Percentiles rank a stretch among this genome's conserved stretches.
phyloP scores from a whole-genome alignment of 2,329 filamentous ascomycete genomes.

The Pseudogymnoascus verrucosus region DNA sequence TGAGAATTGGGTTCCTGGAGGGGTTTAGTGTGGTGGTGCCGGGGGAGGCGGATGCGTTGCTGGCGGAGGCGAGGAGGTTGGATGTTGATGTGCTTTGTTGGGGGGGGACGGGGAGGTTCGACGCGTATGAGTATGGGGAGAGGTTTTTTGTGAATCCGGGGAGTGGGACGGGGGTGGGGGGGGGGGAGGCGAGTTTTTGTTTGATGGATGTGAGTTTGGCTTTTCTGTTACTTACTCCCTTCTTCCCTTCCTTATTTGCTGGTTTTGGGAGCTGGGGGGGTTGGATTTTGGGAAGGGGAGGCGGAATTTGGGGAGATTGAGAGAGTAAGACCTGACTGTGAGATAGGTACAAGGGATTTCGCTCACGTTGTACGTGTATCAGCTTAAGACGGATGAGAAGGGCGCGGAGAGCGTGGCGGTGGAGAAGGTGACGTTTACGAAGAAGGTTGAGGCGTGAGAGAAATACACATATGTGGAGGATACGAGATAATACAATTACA shows the following conservation, averaged over 20 bases:
- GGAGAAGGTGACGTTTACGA: constrained; percentile 80
- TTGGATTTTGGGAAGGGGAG: too few relatives aligned
- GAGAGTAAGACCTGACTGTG: neutral
- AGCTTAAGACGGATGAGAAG: constrained; percentile 67
- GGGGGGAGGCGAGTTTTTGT: constrained; percentile 79
- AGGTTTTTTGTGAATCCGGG: constrained; percentile 67
- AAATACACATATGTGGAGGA: neutral
- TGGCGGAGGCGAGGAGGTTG: constrained; percentile 60
- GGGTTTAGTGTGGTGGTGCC: constrained; percentile 58
- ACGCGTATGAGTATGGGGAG: constrained; percentile 66
- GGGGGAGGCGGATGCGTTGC: constrained; percentile 56
- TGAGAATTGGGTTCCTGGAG: constrained; percentile 60
- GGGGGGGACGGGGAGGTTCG: constrained; percentile 60
- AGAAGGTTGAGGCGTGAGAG: constrained; percentile 40
- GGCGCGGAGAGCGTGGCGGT: constrained; percentile 73
- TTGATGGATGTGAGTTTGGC: constrained; percentile 80
- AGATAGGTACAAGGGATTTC: constrained; percentile 87
- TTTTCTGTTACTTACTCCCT: too few relatives aligned
- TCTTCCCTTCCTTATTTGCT: too few relatives aligned
- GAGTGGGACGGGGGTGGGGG: constrained; percentile 53
- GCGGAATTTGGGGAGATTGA: neutral
- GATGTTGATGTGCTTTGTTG: constrained; percentile 63
- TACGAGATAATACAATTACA: neutral
- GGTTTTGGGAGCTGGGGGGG: too few relatives aligned
- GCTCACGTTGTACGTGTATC: constrained; percentile 90